Conservation (phyloP, 2,329 filamentous ascomycete genomes). For the Clonostachys solani region DNA sequence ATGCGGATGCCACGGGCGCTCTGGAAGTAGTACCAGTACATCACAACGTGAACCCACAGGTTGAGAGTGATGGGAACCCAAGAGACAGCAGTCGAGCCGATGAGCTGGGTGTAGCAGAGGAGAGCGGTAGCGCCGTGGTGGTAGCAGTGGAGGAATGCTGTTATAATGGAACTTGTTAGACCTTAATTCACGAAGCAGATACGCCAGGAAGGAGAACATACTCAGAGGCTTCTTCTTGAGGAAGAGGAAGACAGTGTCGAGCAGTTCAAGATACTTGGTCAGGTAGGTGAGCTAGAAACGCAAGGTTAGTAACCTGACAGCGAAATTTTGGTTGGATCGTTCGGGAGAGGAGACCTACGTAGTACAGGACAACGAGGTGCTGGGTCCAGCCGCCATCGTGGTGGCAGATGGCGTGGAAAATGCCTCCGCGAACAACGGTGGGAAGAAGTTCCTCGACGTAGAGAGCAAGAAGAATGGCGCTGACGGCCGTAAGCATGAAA, state of each 20-base stretch:
- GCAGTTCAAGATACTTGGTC: constrained; percentile 93
- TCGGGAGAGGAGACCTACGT: constrained; percentile 55
- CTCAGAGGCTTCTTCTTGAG: constrained; percentile 98
- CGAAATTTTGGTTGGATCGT: background rate
- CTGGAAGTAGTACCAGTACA: constrained; percentile 99
- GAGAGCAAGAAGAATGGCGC: constrained; percentile 72
- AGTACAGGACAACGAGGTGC: constrained; percentile 90
- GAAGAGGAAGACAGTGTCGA: constrained; percentile 95
- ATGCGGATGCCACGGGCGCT: constrained; percentile 90
- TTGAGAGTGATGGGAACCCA: constrained; percentile 95
- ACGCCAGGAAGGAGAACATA: constrained; percentile 10
- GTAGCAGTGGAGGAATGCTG: constrained; percentile 96
- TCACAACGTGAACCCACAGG: constrained; percentile 91
- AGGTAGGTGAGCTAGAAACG: constrained; percentile 81
- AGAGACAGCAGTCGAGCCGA: constrained; percentile 87
- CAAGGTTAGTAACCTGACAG: constrained; percentile 28
- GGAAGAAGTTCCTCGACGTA: constrained; percentile 91
- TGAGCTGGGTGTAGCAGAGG: constrained; percentile 95
- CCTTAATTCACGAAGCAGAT: too few species aligned
- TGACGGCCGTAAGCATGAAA: constrained; percentile 86
- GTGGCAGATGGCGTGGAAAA: constrained; percentile 88
- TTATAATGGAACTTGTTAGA: constrained; percentile 7
- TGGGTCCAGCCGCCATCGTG: constrained; percentile 85
- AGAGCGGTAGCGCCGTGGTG: constrained; percentile 96
- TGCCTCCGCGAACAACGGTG: constrained; percentile 71